Conservation (phyloP, 805 yeast species). For the Yarrowia yakushimensis region DNA sequence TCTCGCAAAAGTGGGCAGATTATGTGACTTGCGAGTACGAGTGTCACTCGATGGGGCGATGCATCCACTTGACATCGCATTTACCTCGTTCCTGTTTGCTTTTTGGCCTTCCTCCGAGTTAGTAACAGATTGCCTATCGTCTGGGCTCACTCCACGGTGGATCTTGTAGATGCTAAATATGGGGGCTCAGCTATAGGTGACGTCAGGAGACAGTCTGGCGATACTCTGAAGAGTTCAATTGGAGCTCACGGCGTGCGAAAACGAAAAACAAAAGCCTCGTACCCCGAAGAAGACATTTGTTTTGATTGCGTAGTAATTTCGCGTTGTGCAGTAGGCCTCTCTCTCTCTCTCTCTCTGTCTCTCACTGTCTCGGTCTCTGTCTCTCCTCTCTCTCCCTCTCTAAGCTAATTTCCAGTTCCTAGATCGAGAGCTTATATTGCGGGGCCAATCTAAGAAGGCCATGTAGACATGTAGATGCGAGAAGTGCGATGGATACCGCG, state of each 20-base stretch:
- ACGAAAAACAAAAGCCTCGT: neutral
- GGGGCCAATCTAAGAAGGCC: conserved; percentile 18
- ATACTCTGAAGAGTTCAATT: neutral
- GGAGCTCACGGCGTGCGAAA: neutral
- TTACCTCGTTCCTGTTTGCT: neutral
- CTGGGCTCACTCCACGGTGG: neutral
- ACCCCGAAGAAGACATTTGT: too few species aligned
- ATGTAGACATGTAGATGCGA: neutral
- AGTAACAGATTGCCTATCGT: neutral
- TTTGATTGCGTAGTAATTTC: conserved; percentile 6
- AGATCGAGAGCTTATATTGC: conserved; percentile 17
- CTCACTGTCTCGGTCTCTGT: neutral
- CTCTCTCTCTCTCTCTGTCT: neutral
- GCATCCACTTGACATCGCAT: conserved; percentile 13
- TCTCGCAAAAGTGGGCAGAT: conserved; percentile 22
- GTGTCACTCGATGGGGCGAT: conserved; percentile 20
- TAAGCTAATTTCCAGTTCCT: conserved; percentile 21
- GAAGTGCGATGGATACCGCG: too few species aligned
- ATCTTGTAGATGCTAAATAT: neutral
- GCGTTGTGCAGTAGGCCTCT: neutral
- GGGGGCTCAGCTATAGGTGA: too few species aligned
- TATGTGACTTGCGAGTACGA: conserved; percentile 5
- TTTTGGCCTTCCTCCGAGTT: neutral
- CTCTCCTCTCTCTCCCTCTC: neutral
- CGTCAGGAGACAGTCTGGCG: too few species aligned